These are phyloP conservation scores for Nectriaceae sp. DNA, from an alignment of 2,329 filamentous ascomycete genomes.

Conservation along the genomic window DNA sequence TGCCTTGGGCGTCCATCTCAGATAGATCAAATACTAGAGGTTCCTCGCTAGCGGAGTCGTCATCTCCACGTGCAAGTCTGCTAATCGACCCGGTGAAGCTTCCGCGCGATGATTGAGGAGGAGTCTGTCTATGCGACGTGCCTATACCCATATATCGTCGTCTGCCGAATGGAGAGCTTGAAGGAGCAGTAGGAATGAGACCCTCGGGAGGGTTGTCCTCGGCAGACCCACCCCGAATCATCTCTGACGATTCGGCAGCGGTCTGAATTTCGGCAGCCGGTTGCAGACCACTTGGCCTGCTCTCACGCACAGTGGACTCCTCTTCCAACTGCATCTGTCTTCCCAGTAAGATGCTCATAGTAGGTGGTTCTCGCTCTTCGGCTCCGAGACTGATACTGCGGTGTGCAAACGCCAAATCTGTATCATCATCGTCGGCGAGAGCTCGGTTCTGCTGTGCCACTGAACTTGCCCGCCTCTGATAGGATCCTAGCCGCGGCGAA, in stretches of 20 bases:
- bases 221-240: conserved; percentile 43
- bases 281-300: conserved; percentile 34
- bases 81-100: conserved; percentile 46
- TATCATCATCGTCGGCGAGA: conserved; percentile 58
- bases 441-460: conserved; percentile 64
- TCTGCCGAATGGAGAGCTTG: conserved; percentile 48
- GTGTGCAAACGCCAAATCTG: conserved; percentile 62
- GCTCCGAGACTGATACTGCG: conserved; percentile 69
- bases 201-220: conserved; percentile 50
- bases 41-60: conserved; percentile 63
- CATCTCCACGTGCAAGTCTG: conserved; percentile 43
- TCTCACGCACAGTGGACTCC: conserved; percentile 27
- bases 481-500: conserved; percentile 62
- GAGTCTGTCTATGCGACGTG: conserved; percentile 41
- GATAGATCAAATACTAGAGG: conserved; percentile 73
- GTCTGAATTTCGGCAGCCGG: conserved; percentile 45
- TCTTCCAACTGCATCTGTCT: conserved; percentile 40
- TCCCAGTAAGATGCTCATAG: conserved; percentile 63
- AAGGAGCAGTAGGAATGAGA: conserved; percentile 40
- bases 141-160: conserved; percentile 46
- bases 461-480: conserved; percentile 67
- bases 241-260: conserved; percentile 37
- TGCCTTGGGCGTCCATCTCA: conserved; percentile 63
- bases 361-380: conserved; percentile 64
- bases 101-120: conserved; percentile 47